phyloP scores from a whole-genome alignment of 2,329 filamentous ascomycete genomes.

The Trichoderma lentiforme region DNA sequence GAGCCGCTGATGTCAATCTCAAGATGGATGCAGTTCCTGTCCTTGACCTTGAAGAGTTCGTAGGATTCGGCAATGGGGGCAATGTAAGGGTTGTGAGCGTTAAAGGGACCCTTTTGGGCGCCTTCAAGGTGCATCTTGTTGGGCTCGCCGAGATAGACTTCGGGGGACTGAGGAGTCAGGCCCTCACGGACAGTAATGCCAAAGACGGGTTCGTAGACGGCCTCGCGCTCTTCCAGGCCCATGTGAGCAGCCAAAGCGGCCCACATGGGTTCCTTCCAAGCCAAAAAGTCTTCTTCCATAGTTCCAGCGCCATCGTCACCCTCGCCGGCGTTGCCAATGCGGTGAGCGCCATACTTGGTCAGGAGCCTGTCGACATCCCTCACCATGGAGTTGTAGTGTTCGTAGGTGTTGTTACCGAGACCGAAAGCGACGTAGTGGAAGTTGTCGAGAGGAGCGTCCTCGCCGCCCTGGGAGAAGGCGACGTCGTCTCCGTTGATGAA shows the following conservation, averaged over 20 bases:
- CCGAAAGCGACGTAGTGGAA: slow-evolving; percentile 95
- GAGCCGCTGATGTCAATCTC: slow-evolving; percentile 89
- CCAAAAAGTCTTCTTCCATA: slow-evolving; percentile 98
- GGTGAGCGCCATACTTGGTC: slow-evolving; percentile 74
- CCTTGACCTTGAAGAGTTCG: slow-evolving; percentile 85
- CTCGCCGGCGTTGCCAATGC: slow-evolving; percentile 86
- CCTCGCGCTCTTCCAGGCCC: slow-evolving; percentile 89
- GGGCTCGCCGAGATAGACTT: slow-evolving; percentile 92
- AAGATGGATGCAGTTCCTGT: slow-evolving; percentile 93
- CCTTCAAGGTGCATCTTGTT: slow-evolving; percentile 95
- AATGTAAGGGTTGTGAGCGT: slow-evolving; percentile 95
- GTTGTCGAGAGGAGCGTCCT: slow-evolving; percentile 67
- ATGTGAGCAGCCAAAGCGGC: slow-evolving; percentile 75
- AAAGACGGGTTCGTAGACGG: slow-evolving; percentile 92
- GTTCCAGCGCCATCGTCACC: slow-evolving; percentile 97
- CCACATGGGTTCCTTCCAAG: slow-evolving; percentile 99
- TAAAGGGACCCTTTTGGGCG: slow-evolving; percentile 80
- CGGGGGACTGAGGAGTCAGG: slow-evolving; percentile 68
- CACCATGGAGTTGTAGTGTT: slow-evolving; percentile 99
- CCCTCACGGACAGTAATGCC: slow-evolving; percentile 73
- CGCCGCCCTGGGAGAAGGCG: slow-evolving; percentile 70
- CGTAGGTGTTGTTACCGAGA: slow-evolving; percentile 98
- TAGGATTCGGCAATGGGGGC: slow-evolving; percentile 88
- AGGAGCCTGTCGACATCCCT: slow-evolving; percentile 82
- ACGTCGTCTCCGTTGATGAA: slow-evolving; percentile 83